A percentile compares a stretch with the other conserved stretches of the same genome.
Evolutionary conservation across 768 basidiomycete genomes (phyloP).

Genomic region (Tulasnella sp.): DNA sequence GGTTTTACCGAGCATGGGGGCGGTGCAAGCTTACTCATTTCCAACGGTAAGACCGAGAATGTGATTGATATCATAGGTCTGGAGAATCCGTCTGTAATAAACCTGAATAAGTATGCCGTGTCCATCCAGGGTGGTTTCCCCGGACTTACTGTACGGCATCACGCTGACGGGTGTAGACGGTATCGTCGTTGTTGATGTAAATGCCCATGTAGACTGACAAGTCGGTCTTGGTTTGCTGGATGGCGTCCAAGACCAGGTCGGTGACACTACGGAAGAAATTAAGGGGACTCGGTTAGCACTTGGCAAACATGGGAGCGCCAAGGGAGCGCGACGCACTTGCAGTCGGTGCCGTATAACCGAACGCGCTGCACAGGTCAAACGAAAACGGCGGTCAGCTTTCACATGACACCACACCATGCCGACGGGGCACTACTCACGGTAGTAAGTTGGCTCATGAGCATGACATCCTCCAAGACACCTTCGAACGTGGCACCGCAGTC

Average conservation of each 20-base stretch:
- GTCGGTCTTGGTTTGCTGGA: conserved; percentile 83
- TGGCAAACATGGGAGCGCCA: conserved; percentile 33
- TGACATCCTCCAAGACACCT: conserved; percentile 34
- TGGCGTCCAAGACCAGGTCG: conserved; percentile 67
- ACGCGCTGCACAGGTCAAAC: conserved; percentile 46
- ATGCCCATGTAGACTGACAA: conserved; percentile 76
- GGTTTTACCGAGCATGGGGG: not conserved
- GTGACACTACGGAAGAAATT: conserved; percentile 41
- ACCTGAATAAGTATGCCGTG: not conserved
- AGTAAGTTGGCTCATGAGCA: conserved; percentile 81
- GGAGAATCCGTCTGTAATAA: conserved; percentile 39
- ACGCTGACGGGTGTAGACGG: conserved; percentile 71
- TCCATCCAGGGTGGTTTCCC: not conserved
- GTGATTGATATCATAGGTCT: conserved; percentile 71
- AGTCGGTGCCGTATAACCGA: conserved; percentile 84
- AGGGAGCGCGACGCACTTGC: conserved; percentile 70
- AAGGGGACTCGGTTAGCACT: not conserved
- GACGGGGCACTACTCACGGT: conserved; percentile 39
- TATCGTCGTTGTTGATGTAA: conserved; percentile 53
- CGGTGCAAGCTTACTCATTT: conserved; percentile 84
- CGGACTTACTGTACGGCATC: conserved; percentile 57
- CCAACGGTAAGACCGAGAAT: conserved; percentile 84
- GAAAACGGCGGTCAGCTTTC: conserved; percentile 1
- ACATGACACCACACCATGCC: not conserved
- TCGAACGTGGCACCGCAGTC: conserved; percentile 56